Conservation (phyloP, 805 yeast species). For the Wilhelminamyces savonicus region DNA sequence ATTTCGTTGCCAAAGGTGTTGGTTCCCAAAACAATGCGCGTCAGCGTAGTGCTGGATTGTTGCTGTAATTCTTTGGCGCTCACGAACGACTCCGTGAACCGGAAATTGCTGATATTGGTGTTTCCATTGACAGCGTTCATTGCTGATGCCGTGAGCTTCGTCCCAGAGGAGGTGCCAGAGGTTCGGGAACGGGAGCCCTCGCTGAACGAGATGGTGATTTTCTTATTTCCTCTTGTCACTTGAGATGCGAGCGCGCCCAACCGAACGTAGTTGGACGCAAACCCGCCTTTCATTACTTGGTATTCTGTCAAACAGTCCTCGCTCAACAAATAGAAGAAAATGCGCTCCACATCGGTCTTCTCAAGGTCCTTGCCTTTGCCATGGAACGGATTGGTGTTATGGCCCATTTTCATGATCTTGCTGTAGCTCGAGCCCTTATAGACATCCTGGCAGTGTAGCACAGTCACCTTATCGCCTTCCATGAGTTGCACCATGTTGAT, state of each 20-base stretch:
- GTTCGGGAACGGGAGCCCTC: constrained; percentile 3
- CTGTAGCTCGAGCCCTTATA: constrained; percentile 64
- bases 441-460: constrained; percentile 76
- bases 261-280: constrained; percentile 69
- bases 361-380: constrained; percentile 64
- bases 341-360: constrained; percentile 71
- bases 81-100: constrained; percentile 18
- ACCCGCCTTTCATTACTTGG: constrained; percentile 68
- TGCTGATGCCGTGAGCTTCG: constrained; percentile 6
- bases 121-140: constrained; percentile 2
- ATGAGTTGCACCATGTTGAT: constrained; percentile 52
- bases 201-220: constrained; percentile 49
- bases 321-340: constrained; percentile 71
- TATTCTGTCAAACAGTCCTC: constrained; percentile 65
- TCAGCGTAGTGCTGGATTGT: constrained; percentile 5
- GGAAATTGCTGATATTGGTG: constrained; percentile 8
- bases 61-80: constrained; percentile 14
- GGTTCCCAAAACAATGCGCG: constrained; percentile 15
- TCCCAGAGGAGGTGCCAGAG: not conserved
- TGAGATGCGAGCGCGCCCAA: constrained; percentile 50
- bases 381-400: constrained; percentile 52
- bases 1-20: constrained; percentile 10
- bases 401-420: constrained; percentile 60
- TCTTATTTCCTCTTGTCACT: constrained; percentile 39
- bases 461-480: constrained; percentile 59